Percentiles rank a stretch among this genome's conserved stretches.
phyloP scores from a whole-genome alignment of 1,284 basidiomycete species.

The Trichosporon sp. region DNA sequence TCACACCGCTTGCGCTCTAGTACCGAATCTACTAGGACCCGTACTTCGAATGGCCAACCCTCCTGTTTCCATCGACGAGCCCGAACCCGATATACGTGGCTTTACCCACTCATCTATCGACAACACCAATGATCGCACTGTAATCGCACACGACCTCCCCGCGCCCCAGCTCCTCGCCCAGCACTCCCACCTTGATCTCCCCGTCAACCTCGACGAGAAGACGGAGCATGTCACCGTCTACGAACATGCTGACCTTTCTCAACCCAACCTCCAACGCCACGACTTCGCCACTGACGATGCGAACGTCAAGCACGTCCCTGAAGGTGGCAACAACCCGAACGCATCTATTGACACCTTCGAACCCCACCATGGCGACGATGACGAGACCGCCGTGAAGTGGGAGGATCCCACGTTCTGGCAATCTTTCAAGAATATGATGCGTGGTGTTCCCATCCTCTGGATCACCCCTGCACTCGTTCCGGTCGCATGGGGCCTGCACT shows the following conservation, averaged over 20 bases:
- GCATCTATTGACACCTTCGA: constrained; percentile 20
- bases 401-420: constrained; percentile 26
- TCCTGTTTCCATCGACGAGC: constrained; percentile 30
- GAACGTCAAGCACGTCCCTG: constrained; percentile 16
- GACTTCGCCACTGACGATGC: constrained; percentile 21
- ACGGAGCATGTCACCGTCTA: neutral
- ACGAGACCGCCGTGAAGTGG: constrained; percentile 5
- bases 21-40: neutral
- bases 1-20: constrained; percentile 3
- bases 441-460: constrained; percentile 38
- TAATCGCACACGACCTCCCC: constrained; percentile 7
- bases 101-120: constrained; percentile 19
- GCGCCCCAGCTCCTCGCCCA: constrained; percentile 4
- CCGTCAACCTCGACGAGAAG: constrained; percentile 12
- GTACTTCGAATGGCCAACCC: constrained; percentile 11
- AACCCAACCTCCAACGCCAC: constrained; percentile 1
- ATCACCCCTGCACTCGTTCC: constrained; percentile 61
- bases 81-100: constrained; percentile 38
- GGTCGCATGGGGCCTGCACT: constrained; percentile 71
- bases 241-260: constrained; percentile 10
- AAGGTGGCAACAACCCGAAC: constrained; percentile 16
- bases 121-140: constrained; percentile 13
- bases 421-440: constrained; percentile 43
- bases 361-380: neutral
- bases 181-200: neutral